Evolutionary conservation across 2,329 filamentous ascomycete species (phyloP), one percentile per base, ranked within the genome.

Genomic region (Grosmannia serpens): DNA sequence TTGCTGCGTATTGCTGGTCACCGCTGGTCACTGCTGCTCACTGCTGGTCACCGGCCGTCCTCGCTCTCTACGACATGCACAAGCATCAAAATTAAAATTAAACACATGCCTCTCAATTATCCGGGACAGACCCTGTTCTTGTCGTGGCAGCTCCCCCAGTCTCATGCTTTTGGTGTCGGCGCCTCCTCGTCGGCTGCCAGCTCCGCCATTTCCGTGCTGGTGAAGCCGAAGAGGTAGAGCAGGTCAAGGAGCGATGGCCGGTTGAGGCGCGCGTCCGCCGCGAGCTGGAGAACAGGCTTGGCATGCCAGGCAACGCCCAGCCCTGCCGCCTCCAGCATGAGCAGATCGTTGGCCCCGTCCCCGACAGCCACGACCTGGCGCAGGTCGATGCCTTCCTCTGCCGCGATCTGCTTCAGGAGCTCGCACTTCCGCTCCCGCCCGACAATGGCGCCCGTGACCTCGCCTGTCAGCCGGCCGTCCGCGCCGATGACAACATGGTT

Each of bases 241-340:
- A 94, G 71, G 68, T 92, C 88, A 65, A 86, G 70, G 68, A 94
- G 71, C 62, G 78, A 88, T 61, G 82, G 77, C 26, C 84, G 81
- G 67, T 94, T 94, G 61, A 94, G 70, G 49, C 87, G 77, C 17
- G 85, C 84, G 31, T 84, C 83, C 2, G 89, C 89, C 69, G 88
- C 83, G 75, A 86, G 82, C 73, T 94, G 89, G 58, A 94, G 89
- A 60, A 84, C 78, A 2, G 88, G 87, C 75, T 94, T 94, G 11
- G 89, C 89, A 67, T 91, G 89, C 79, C 89, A 91, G 2, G 89
- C 89, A 3, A 94, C 84, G 24, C 89, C 89, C 44, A 92, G 71
- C 0, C 87, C 88, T 0, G 89, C 88, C 53, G 81, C 80, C 10
- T 77, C 78, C 77, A 94, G 83, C 89, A 94, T 94, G 59, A 86